These are phyloP conservation scores for Brassica rapa DNA, from an alignment of 345 rosid genomes.

Conservation along the genomic window DNA sequence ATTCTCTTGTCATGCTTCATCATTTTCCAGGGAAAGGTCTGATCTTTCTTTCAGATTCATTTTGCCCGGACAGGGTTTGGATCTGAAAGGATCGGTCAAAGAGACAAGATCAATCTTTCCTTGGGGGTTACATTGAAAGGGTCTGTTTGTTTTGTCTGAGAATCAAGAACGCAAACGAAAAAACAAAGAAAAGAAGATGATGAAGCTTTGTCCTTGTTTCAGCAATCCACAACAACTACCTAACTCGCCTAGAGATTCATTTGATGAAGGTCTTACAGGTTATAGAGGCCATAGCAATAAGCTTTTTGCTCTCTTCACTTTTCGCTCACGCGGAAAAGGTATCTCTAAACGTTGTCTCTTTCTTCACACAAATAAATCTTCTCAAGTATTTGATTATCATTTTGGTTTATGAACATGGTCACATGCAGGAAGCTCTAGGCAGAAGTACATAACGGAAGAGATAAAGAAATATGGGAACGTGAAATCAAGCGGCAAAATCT, in stretches of 20 bases:
- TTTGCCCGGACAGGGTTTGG: conserved; percentile 41
- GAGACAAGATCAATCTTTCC: conserved; percentile 37
- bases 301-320: conserved; percentile 36
- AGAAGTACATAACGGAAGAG: conserved; percentile 47
- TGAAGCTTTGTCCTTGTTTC: conserved; percentile 45
- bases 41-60: conserved; percentile 43
- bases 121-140: conserved; percentile 19
- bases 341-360: background rate
- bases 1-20: conserved; percentile 40
- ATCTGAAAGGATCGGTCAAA: conserved; percentile 32
- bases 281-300: conserved; percentile 35
- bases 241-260: conserved; percentile 40
- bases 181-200: conserved; percentile 15
- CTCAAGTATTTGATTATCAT: background rate
- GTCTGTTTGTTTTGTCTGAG: conserved; percentile 15
- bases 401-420: background rate
- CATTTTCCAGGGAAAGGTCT: conserved; percentile 36
- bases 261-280: conserved; percentile 41
- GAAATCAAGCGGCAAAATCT: conserved; percentile 40
- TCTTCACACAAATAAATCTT: conserved; percentile 13
- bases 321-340: conserved; percentile 42
- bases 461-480: conserved; percentile 50
- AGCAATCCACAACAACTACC: conserved; percentile 24
- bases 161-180: conserved; percentile 24
- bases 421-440: conserved; percentile 48